Conservation (phyloP, 2,329 filamentous ascomycete genomes). For the Cercospora zeae-maydis region DNA sequence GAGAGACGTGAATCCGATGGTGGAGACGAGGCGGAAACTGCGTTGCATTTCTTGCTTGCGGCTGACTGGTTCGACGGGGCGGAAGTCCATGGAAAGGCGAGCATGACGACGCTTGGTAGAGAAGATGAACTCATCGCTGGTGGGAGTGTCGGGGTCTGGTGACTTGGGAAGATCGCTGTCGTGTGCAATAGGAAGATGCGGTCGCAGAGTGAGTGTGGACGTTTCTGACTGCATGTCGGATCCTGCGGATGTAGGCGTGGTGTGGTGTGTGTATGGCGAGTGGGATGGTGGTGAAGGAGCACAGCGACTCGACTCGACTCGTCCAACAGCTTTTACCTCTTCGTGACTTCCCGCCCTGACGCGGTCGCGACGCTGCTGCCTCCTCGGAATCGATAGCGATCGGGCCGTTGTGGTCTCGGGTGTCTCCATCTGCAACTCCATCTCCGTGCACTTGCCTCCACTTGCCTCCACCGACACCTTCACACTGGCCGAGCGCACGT, state of each 20-base stretch:
- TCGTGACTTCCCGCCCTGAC: background rate
- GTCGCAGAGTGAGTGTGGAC: background rate
- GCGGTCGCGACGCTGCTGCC: background rate
- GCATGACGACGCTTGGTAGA: background rate
- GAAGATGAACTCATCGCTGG: background rate
- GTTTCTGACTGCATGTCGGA: background rate
- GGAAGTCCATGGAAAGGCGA: constrained; percentile 11
- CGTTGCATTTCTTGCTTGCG: constrained; percentile 25
- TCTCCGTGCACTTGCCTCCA: background rate
- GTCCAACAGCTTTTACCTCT: background rate
- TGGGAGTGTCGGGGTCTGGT: background rate
- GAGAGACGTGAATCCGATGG: constrained; percentile 46
- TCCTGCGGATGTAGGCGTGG: background rate
- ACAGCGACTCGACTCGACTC: too few relatives aligned
- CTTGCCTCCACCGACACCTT: background rate
- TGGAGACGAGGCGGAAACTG: constrained; percentile 27
- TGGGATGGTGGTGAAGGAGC: too few relatives aligned
- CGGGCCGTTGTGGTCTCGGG: background rate
- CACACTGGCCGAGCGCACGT: background rate
- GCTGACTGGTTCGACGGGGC: constrained; percentile 1
- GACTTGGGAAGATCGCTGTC: background rate
- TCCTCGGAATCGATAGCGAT: background rate
- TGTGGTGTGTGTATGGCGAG: background rate
- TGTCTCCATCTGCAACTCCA: background rate
- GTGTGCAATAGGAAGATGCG: background rate